Base-by-base conservation (phyloP, 257 asterid species). In the Scutellaria baicalensis region DNA sequence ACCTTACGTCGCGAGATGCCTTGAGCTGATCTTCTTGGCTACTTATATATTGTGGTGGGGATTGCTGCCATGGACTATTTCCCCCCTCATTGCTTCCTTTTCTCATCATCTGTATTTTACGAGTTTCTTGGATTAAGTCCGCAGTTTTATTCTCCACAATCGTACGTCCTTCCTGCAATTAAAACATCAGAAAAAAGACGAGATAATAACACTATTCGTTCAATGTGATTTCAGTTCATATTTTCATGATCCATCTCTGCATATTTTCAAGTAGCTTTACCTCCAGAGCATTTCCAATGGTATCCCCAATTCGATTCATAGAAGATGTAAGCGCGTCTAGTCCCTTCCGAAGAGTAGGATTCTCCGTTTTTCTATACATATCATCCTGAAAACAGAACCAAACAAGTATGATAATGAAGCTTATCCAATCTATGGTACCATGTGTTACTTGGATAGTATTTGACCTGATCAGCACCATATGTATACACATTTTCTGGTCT, bases 1-100 rank as follows among this genome's bases (percentile, higher is more conserved):
- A 89, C 93, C 93, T 87, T 89, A 93, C 97, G 84, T 93, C 99
- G 82, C 97, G 93, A 82, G 97, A 89, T 82, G 96, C 93, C 85
- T 89, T 91, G 73, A 93, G 83, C 82, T 84, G 87, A 72, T 84
- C 96, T 73, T 91, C 99, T 65, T 75, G 92, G 79, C 76, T 91
- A 57, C 88, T 78, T 9, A 78, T 82, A 74, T 68, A 76, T 36
- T 40, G 78, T 5, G 72, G 78, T 5, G 72, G 33, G 33, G 33
- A 27, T 27, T 27, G 33, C 33, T 27, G 33, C 33, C 33, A 27
- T 27, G 33, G 33, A 27, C 33, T 27, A 27, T 27, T 27, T 27
- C 0, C 33, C 48, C 79, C 87, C 51, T 82, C 86, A 21, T 75
- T 65, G 52, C 42, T 13, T 55, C 82, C 89, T 64, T 85, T 82